Evolutionary conservation across 2,329 filamentous ascomycete genomes (phyloP).

Genomic region (Diaporthe nobilis): DNA sequence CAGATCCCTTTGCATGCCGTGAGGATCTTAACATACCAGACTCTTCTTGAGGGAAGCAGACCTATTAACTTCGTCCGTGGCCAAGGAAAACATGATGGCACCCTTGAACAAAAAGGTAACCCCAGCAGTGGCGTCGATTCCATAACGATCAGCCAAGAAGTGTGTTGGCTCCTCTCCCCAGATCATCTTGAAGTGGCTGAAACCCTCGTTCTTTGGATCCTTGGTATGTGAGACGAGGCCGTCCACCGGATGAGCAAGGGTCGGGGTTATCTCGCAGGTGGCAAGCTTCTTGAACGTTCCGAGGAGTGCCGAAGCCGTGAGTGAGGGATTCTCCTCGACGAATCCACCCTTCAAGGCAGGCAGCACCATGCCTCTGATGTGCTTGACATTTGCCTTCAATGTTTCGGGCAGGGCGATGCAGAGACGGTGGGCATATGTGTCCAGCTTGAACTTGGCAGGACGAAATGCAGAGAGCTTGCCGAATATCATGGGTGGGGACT

Average conservation of each 20-base stretch:
- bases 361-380: not conserved
- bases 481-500: fast-evolving
- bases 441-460: not conserved
- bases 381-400: not conserved
- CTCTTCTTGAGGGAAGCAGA: not conserved
- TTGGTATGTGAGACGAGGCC: not conserved
- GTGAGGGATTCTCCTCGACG: not conserved
- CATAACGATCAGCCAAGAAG: not conserved
- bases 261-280: not conserved
- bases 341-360: not conserved
- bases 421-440: not conserved
- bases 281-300: not conserved
- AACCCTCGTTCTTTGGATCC: not conserved
- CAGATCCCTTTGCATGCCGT: fast-evolving
- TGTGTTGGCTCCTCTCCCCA: fast-evolving
- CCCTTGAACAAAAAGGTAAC: not conserved
- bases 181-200: not conserved
- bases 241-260: not conserved
- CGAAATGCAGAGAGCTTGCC: not conserved
- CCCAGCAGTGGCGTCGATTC: not conserved
- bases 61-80: not conserved
- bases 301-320: not conserved
- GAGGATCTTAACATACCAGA: not conserved
- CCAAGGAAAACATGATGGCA: not conserved
- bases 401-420: not conserved